Conservation (phyloP, 2,329 filamentous ascomycete genomes). For the Calonectria pteridis region DNA sequence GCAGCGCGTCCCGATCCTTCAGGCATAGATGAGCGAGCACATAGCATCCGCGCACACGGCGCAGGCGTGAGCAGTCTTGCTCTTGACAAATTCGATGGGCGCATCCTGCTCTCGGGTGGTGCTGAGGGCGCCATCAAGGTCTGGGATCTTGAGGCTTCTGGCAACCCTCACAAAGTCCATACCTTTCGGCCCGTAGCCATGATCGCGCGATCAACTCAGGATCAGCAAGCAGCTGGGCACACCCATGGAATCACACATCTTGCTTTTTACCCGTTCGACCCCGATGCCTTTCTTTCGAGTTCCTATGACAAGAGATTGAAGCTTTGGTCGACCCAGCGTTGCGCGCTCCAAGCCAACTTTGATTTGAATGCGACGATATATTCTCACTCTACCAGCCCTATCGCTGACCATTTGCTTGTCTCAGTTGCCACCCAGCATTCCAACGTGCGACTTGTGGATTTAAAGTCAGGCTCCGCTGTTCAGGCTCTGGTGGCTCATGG, state of each 20-base stretch:
- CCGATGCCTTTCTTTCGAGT: constrained; percentile 79
- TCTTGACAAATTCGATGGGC: constrained; percentile 84
- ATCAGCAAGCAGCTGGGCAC: constrained; percentile 57
- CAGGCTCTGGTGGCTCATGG: constrained; percentile 79
- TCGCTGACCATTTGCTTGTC: constrained; percentile 81
- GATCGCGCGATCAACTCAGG: constrained; percentile 57
- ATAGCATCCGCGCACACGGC: constrained; percentile 74
- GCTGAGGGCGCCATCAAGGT: constrained; percentile 86
- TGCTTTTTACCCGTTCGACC: constrained; percentile 84
- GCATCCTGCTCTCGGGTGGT: constrained; percentile 84
- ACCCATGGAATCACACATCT: constrained; percentile 81
- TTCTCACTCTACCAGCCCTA: constrained; percentile 81
- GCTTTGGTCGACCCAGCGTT: constrained; percentile 76
- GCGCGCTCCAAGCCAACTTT: constrained; percentile 74
- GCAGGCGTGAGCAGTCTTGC: constrained; percentile 84
- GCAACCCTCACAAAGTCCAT: constrained; percentile 57
- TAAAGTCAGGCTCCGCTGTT: constrained; percentile 81
- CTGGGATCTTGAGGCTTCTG: constrained; percentile 83
- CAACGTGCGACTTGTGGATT: constrained; percentile 85
- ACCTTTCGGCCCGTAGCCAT: constrained; percentile 67
- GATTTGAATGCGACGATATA: constrained; percentile 77
- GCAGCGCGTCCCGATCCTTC: constrained; percentile 28
- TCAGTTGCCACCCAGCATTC: constrained; percentile 91
- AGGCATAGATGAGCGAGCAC: constrained; percentile 45
- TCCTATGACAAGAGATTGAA: constrained; percentile 85